phyloP scores from a whole-genome alignment of 805 yeast species.

The Saccharomycopsis oosterbeekiorum region DNA sequence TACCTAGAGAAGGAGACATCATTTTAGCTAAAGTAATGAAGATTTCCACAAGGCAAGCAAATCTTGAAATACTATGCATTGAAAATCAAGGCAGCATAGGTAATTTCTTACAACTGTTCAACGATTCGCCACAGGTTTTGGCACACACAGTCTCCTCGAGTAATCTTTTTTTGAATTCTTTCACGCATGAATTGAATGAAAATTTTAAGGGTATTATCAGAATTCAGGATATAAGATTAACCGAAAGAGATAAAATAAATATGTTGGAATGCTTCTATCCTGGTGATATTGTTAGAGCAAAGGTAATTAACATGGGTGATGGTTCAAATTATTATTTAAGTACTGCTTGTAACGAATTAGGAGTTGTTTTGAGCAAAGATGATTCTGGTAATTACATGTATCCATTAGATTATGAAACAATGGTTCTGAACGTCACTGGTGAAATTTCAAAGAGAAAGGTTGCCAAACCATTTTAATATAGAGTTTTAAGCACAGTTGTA shows the following conservation, averaged over 20 bases:
- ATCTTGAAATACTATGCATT: constrained; percentile 63
- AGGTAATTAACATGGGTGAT: constrained; percentile 79
- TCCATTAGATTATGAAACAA: constrained; percentile 92
- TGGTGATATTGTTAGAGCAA: constrained; percentile 85
- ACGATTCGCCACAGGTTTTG: constrained; percentile 1
- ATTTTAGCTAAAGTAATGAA: constrained; percentile 70
- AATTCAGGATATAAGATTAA: constrained; percentile 79
- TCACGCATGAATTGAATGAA: constrained; percentile 72
- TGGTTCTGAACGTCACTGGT: constrained; percentile 74
- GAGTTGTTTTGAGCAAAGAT: constrained; percentile 82
- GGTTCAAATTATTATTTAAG: constrained; percentile 83
- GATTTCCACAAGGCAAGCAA: constrained; percentile 59
- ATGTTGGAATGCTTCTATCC: constrained; percentile 75
- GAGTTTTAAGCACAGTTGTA: neutral
- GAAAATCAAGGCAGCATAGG: constrained; percentile 42
- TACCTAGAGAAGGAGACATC: constrained; percentile 78
- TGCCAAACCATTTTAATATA: constrained; percentile 65
- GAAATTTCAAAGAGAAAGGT: constrained; percentile 72
- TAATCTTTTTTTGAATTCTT: constrained; percentile 28
- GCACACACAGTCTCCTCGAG: neutral
- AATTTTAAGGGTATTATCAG: constrained; percentile 81
- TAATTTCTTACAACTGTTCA: neutral
- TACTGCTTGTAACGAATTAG: constrained; percentile 85
- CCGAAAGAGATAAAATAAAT: constrained; percentile 82
- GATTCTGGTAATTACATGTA: constrained; percentile 72